Evolutionary conservation across 768 basidiomycete genomes (phyloP).

Genomic region (Cystobasidium ongulense): DNA sequence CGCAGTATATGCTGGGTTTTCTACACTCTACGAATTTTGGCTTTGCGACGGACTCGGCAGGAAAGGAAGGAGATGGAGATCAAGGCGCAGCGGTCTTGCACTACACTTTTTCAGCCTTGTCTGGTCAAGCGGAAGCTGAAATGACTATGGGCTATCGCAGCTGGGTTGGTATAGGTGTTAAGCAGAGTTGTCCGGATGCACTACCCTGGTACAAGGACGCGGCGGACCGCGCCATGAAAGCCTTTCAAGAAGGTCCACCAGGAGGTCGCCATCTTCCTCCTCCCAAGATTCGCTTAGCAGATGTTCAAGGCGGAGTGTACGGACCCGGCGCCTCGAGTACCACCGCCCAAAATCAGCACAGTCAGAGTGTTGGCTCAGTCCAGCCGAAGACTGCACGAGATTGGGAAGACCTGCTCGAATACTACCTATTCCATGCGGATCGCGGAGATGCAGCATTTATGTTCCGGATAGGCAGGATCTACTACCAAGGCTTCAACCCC

Average conservation of each 20-base stretch:
- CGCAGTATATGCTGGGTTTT: constrained; percentile 78
- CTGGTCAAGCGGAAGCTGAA: constrained; percentile 74
- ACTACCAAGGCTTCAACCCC: constrained; percentile 92
- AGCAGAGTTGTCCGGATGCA: constrained; percentile 74
- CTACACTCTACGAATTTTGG: constrained; percentile 77
- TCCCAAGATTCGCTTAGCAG: constrained; percentile 72
- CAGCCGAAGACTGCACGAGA: constrained; percentile 34
- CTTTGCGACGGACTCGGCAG: constrained; percentile 47
- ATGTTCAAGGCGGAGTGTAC: constrained; percentile 83
- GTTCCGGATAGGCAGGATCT: constrained; percentile 86
- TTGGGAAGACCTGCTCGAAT: constrained; percentile 40
- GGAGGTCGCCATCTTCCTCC: constrained; percentile 80
- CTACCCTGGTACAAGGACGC: constrained; percentile 82
- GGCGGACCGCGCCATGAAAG: constrained; percentile 75
- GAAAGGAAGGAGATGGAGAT: constrained; percentile 54
- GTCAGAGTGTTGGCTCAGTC: constrained; percentile 73
- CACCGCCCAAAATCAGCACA: constrained; percentile 70
- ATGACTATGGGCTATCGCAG: constrained; percentile 90
- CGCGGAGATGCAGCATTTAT: constrained; percentile 82
- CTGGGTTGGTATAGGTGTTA: constrained; percentile 89
- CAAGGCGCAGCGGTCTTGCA: constrained; percentile 63
- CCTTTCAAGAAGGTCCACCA: constrained; percentile 68
- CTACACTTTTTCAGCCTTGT: constrained; percentile 87
- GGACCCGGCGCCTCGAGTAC: constrained; percentile 91
- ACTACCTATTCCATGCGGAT: constrained; percentile 78